Evolutionary conservation across 208 protist species (phyloP).

Genomic region (Angomonas ambiguus): DNA sequence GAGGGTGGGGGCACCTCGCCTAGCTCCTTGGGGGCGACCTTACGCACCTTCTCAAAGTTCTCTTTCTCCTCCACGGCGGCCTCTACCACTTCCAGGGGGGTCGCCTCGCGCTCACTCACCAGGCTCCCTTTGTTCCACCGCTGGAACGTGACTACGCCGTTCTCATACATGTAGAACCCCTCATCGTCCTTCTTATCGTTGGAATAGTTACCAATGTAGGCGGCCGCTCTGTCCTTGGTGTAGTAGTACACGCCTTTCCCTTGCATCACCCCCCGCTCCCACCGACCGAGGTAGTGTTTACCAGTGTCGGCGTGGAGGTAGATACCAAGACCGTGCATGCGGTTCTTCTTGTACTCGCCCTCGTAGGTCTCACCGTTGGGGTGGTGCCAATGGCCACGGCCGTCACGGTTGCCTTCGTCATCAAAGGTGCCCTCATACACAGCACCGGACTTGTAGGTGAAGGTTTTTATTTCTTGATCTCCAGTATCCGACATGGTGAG

Average conservation of each 20-base stretch:
- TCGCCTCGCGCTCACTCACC: constrained; percentile 52
- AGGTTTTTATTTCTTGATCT: constrained; percentile 43
- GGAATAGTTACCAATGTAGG: constrained; percentile 70
- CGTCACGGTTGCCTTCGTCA: constrained; percentile 55
- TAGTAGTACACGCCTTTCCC: constrained; percentile 86
- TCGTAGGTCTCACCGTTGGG: constrained; percentile 81
- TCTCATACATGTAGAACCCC: constrained; percentile 85
- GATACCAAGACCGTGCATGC: constrained; percentile 77
- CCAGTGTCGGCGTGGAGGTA: constrained; percentile 69
- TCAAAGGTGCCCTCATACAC: constrained; percentile 86
- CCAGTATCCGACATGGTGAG: constrained; percentile 6
- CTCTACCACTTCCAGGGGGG: constrained; percentile 59
- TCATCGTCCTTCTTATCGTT: constrained; percentile 80
- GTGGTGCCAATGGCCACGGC: constrained; percentile 73
- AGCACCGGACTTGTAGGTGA: constrained; percentile 85
- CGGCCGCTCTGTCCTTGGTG: constrained; percentile 46
- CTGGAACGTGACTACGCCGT: constrained; percentile 75
- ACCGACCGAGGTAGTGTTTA: constrained; percentile 82
- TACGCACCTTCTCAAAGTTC: constrained; percentile 39
- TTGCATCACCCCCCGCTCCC: constrained; percentile 70
- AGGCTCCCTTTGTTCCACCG: constrained; percentile 63
- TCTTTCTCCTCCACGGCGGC: constrained; percentile 34
- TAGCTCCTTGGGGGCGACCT: constrained; percentile 55
- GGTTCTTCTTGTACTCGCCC: constrained; percentile 85
- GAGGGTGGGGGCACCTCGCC: constrained; percentile 49